These are phyloP conservation scores for Cokeromyces recurvatus DNA, from an alignment of 371 early-diverging fungal species.

Conservation along the genomic window DNA sequence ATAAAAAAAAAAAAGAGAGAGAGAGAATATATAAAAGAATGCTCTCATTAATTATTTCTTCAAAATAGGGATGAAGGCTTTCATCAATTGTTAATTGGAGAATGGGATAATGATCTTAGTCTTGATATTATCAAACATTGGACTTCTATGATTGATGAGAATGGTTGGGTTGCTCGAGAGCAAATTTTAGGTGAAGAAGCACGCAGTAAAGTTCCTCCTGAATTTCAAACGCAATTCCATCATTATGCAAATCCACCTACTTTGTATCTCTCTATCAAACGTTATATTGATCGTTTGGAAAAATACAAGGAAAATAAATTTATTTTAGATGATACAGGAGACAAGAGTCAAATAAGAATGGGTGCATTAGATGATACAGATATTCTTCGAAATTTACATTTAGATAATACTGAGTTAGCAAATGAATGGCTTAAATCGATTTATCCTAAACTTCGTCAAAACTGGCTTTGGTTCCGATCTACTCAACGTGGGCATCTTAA, in stretches of 20 bases:
- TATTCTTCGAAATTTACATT: slow-evolving; percentile 42
- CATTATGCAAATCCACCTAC: slow-evolving; percentile 95
- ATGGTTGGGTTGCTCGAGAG: slow-evolving; percentile 94
- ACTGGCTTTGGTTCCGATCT: slow-evolving; percentile 79
- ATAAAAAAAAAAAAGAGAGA: no score
- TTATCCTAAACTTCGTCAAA: slow-evolving; percentile 65
- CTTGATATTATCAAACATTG: slow-evolving; percentile 80
- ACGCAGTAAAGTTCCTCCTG: slow-evolving; percentile 81
- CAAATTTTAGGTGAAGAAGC: slow-evolving; percentile 95
- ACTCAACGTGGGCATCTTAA: slow-evolving; percentile 74
- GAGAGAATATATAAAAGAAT: background rate
- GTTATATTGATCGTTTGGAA: slow-evolving; percentile 49
- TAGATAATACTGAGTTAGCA: slow-evolving; percentile 46
- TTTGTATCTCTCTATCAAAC: slow-evolving; percentile 65
- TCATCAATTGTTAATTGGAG: slow-evolving; percentile 80
- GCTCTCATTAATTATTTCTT: background rate
- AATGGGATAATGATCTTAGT: slow-evolving; percentile 87
- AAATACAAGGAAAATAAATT: slow-evolving; percentile 5
- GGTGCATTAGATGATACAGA: slow-evolving; percentile 27
- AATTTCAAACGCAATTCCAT: slow-evolving; percentile 92
- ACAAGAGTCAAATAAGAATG: slow-evolving; percentile 8
- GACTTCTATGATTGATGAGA: slow-evolving; percentile 73
- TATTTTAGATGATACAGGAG: background rate
- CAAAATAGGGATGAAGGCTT: slow-evolving; percentile 87
- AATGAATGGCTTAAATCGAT: slow-evolving; percentile 52